These are phyloP conservation scores for Neurospora sp. DNA, from an alignment of 495 filamentous ascomycete species.

Conservation along the genomic window DNA sequence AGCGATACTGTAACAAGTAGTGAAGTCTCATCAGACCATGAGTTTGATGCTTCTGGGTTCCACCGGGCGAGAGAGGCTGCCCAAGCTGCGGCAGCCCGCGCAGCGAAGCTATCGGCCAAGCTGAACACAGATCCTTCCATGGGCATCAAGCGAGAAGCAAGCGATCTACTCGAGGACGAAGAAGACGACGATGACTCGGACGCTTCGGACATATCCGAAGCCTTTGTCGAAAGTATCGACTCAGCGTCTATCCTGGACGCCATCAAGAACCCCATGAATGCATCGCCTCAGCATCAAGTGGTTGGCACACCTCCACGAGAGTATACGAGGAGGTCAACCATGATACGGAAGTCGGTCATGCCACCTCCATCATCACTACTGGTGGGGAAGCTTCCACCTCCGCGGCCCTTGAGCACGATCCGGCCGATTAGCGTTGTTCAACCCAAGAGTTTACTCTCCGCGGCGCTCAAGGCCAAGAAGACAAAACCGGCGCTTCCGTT, in stretches of 20 bases:
- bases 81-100: constrained; percentile 22
- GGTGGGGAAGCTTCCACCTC: constrained; percentile 72
- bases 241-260: constrained; percentile 42
- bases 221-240: constrained; percentile 44
- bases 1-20: constrained; percentile 85
- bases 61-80: constrained; percentile 45
- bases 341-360: constrained; percentile 29
- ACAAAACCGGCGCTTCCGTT: constrained; percentile 73
- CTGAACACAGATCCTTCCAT: constrained; percentile 26
- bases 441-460: constrained; percentile 62
- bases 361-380: constrained; percentile 43
- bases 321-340: constrained; percentile 37
- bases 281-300: constrained; percentile 37
- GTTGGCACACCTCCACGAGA: constrained; percentile 46
- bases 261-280: constrained; percentile 37
- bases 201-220: constrained; percentile 42
- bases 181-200: constrained; percentile 46
- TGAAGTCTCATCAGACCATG: constrained; percentile 85
- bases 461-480: constrained; percentile 63
- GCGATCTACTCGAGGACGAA: constrained; percentile 46
- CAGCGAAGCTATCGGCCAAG: constrained; percentile 34
- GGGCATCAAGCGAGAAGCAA: constrained; percentile 34
- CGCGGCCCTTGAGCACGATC: constrained; percentile 80
- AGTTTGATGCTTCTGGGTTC: constrained; percentile 59
- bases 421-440: constrained; percentile 72